phyloP scores from a whole-genome alignment of 179 eudicot species.

The Silene coronaria region DNA sequence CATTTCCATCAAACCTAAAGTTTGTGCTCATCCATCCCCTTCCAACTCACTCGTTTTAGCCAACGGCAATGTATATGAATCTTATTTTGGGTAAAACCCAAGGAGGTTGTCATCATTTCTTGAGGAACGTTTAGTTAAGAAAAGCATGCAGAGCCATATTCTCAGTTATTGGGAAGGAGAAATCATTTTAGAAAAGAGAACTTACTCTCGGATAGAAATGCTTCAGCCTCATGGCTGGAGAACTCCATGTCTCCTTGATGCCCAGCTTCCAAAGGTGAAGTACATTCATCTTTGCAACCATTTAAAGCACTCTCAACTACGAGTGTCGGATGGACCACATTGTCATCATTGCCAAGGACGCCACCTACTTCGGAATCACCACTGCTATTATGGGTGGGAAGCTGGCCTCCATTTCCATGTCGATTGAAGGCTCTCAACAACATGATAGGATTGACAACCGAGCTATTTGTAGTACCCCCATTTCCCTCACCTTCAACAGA shows the following conservation, averaged over 20 bases:
- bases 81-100: neutral
- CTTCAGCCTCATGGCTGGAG: slow-evolving; percentile 51
- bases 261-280: slow-evolving; percentile 19
- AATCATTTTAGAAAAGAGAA: slow-evolving; percentile 5
- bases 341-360: slow-evolving; percentile 22
- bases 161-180: neutral
- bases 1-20: neutral
- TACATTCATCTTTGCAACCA: slow-evolving; percentile 14
- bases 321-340: slow-evolving; percentile 23
- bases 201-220: slow-evolving; percentile 71
- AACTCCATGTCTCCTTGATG: slow-evolving; percentile 26
- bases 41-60: too few relatives aligned
- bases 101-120: neutral
- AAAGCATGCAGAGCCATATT: neutral
- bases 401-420: slow-evolving; percentile 28
- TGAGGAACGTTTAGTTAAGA: neutral
- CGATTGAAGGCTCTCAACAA: slow-evolving; percentile 48
- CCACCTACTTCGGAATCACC: slow-evolving; percentile 28
- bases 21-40: neutral
- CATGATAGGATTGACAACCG: slow-evolving; percentile 30
- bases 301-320: slow-evolving; percentile 16
- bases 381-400: slow-evolving; percentile 23
- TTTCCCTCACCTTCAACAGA: neutral
- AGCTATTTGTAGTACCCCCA: slow-evolving; percentile 24
- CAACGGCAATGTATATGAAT: neutral